Conservation (phyloP, 2,329 filamentous ascomycete species). For the Bipolaris gigantea region DNA sequence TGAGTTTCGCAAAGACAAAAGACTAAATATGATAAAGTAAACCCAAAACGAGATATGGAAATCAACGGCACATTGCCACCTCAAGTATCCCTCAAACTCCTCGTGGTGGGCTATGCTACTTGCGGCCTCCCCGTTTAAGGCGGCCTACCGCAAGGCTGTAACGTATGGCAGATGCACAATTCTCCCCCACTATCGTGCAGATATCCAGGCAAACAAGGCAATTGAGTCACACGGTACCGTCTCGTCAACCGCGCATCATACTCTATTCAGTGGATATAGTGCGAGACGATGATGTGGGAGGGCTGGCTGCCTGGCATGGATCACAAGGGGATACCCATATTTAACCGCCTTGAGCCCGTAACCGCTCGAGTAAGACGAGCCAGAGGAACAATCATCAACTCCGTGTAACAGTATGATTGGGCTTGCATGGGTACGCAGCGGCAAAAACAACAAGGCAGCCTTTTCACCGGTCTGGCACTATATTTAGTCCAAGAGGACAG, state of each 20-base stretch:
- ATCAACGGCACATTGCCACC: not conserved
- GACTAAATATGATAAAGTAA: not conserved
- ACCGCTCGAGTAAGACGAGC: too few species aligned
- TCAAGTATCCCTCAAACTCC: not conserved
- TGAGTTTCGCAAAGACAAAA: not conserved
- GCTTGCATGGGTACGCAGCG: not conserved
- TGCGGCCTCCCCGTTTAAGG: not conserved
- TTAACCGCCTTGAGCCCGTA: not conserved
- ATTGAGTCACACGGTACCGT: not conserved
- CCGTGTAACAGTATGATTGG: not conserved
- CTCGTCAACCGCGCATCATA: not conserved
- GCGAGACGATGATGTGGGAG: not conserved
- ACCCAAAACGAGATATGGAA: too few species aligned
- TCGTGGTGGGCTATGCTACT: not conserved
- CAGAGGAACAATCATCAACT: not conserved
- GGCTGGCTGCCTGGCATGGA: not conserved
- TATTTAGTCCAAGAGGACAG: not conserved
- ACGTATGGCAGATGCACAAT: not conserved
- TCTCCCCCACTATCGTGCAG: not conserved
- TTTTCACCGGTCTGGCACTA: not conserved
- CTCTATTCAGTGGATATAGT: not conserved
- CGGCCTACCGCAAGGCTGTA: not conserved
- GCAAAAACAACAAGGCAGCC: not conserved
- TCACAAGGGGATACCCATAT: not conserved
- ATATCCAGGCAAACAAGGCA: not conserved